Percentiles rank a stretch among this genome's conserved stretches.
Evolutionary conservation across 2,329 filamentous ascomycete genomes (phyloP).

Genomic region (Epichloe uncinata): DNA sequence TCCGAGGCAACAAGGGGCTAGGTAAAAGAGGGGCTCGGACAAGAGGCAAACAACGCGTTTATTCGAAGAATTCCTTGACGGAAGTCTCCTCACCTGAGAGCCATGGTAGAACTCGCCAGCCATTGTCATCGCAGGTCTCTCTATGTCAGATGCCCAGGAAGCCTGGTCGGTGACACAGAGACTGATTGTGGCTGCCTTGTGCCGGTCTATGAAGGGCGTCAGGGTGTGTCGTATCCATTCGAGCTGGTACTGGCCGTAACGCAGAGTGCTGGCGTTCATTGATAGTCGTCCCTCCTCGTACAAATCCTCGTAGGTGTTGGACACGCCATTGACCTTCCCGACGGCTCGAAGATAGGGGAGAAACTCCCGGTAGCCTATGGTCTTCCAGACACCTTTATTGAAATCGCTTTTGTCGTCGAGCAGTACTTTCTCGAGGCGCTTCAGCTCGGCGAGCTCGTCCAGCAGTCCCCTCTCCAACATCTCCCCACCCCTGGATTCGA

Average conservation of each 20-base stretch:
- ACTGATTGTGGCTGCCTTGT: background rate
- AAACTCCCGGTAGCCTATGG: background rate
- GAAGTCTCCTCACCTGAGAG: background rate
- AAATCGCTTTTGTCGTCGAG: background rate
- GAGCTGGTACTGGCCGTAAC: slow-evolving; percentile 1
- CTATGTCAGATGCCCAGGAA: background rate
- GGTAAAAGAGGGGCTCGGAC: background rate
- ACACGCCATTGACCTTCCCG: background rate
- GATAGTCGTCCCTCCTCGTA: background rate
- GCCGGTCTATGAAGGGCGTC: background rate
- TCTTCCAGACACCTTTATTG: background rate
- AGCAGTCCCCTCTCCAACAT: background rate
- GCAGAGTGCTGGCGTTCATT: background rate
- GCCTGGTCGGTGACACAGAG: background rate
- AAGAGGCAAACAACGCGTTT: slow-evolving; percentile 1
- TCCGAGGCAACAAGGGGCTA: background rate
- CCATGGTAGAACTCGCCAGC: background rate
- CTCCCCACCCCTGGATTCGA: background rate
- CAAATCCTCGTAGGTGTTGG: background rate
- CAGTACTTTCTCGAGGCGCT: background rate
- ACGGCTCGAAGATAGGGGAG: background rate
- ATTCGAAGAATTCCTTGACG: background rate
- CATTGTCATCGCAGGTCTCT: background rate
- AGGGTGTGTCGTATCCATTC: slow-evolving; percentile 1
- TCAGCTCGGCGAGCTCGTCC: background rate